Conservation (phyloP, 305 asterid genomes). For the Fraxinus albicans region DNA sequence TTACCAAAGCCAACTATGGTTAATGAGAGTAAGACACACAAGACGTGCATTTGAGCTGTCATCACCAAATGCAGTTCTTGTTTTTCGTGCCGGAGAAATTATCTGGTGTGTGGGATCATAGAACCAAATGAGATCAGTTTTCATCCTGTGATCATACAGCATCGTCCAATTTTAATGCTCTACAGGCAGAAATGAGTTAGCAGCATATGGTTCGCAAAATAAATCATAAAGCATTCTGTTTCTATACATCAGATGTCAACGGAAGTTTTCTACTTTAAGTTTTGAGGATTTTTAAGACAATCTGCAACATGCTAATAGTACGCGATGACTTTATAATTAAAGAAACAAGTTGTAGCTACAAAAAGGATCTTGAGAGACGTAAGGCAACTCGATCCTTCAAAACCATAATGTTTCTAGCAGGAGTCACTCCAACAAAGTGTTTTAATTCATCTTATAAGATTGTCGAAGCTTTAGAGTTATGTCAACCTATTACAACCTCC, state of each 20-base stretch:
- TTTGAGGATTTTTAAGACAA: not conserved
- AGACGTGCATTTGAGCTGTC: not conserved
- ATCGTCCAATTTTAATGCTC: not conserved
- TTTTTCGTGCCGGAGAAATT: not conserved
- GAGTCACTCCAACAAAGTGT: not conserved
- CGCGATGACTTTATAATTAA: not conserved
- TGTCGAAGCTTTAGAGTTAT: not conserved
- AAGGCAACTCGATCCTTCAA: not conserved
- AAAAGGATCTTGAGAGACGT: not conserved
- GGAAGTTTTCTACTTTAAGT: not conserved
- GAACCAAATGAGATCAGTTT: constrained; percentile 8
- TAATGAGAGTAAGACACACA: not conserved
- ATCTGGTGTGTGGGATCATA: not conserved
- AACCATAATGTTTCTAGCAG: not conserved
- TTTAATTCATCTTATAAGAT: not conserved
- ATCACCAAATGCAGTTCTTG: not conserved
- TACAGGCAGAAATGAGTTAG: not conserved
- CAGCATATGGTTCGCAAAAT: not conserved
- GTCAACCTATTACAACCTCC: not conserved
- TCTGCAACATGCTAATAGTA: not conserved
- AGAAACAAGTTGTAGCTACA: not conserved
- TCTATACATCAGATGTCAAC: not conserved
- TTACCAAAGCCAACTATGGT: not conserved
- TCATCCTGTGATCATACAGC: not conserved
- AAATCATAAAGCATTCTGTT: not conserved